phyloP scores from a whole-genome alignment of 352 stramenopile genomes.

The Globisporangium perplexum region DNA sequence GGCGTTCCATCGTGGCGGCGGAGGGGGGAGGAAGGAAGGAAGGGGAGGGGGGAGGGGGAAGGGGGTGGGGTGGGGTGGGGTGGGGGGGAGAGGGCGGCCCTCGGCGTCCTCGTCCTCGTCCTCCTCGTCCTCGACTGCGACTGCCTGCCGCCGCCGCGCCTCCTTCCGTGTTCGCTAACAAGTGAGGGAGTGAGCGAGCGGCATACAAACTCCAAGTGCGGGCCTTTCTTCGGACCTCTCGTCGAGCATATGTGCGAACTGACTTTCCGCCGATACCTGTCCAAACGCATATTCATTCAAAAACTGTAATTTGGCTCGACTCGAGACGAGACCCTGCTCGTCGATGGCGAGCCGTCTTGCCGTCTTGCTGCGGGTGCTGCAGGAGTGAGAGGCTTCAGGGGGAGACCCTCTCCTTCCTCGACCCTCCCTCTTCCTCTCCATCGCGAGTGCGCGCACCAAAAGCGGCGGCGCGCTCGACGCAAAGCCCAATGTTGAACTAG shows the following conservation, averaged over 20 bases:
- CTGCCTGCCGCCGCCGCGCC: too few species aligned
- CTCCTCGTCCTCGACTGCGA: neutral
- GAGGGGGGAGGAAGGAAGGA: neutral
- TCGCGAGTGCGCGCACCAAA: too few species aligned
- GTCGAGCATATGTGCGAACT: neutral
- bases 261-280: neutral
- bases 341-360: too few species aligned
- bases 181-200: neutral
- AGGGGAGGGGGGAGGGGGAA: neutral
- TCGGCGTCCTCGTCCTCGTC: neutral
- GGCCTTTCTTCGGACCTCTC: neutral
- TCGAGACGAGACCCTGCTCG: too few species aligned
- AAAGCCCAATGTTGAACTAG: neutral
- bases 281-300: too few species aligned
- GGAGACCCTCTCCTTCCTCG: too few species aligned
- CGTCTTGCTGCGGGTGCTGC: too few species aligned
- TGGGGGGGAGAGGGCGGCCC: neutral
- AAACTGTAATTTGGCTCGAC: too few species aligned
- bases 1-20: neutral
- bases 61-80: neutral
- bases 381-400: too few species aligned
- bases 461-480: too few species aligned
- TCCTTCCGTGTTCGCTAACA: neutral
- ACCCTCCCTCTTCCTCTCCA: too few species aligned
- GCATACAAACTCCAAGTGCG: conserved; percentile 5